Conservation (phyloP, 352 stramenopile genomes). For the Phytopythium aichiense region DNA sequence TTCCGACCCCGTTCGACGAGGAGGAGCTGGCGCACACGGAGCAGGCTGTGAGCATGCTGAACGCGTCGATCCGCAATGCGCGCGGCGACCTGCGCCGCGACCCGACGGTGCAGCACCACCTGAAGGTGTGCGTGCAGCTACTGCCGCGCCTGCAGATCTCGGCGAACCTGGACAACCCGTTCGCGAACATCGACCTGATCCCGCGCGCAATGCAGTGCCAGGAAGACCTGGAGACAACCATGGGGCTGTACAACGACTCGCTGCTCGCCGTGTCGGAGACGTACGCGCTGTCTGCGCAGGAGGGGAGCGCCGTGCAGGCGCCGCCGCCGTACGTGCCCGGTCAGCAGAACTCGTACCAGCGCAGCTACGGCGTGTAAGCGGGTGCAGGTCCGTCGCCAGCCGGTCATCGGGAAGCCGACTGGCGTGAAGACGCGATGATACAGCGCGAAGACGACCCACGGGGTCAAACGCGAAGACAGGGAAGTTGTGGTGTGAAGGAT, state of each 20-base stretch:
- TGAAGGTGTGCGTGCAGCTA: conserved; percentile 86
- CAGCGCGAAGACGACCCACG: background rate
- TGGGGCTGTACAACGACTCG: conserved; percentile 88
- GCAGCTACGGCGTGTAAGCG: conserved; percentile 77
- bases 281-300: conserved; percentile 76
- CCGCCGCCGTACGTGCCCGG: conserved; percentile 81
- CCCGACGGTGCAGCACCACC: conserved; percentile 75
- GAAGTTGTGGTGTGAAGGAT: background rate
- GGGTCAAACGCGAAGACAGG: background rate
- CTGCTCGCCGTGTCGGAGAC: conserved; percentile 83
- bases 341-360: conserved; percentile 90
- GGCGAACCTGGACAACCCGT: conserved; percentile 88
- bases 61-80: conserved; percentile 75
- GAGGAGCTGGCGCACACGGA: conserved; percentile 85
- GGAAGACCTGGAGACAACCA: conserved; percentile 82
- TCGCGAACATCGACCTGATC: conserved; percentile 85
- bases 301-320: conserved; percentile 47
- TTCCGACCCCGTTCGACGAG: conserved; percentile 82
- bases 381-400: conserved; percentile 3
- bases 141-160: conserved; percentile 83
- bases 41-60: conserved; percentile 71
- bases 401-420: conserved; percentile 3
- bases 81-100: conserved; percentile 79
- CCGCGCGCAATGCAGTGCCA: conserved; percentile 87
- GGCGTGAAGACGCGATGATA: background rate